Evolutionary conservation across 2,329 filamentous ascomycete genomes (phyloP), one percentile per base, ranked within the genome.

Genomic region (Alternaria metachromatica): DNA sequence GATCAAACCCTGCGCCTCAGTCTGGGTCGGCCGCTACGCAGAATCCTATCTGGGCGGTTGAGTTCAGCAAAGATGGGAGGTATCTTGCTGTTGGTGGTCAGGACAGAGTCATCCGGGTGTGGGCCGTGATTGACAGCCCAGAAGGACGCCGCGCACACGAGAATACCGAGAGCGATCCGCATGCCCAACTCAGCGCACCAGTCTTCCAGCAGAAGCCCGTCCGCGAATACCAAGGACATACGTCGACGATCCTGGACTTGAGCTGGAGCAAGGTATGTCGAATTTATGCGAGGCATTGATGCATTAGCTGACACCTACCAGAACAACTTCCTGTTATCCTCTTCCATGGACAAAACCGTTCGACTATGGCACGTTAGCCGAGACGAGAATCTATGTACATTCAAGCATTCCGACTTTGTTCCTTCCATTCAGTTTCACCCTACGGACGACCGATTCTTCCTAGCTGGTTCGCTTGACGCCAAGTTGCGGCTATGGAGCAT

Each of bases 281-380:
- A 6, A 13, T 10, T 54, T 12, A 13, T 12, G 3, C 5, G 28
- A 21, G 44, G 3, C 23, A 2, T 10, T 9, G 2, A 12, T 13
- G n/a, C 28, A 25, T 15, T 5, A 41, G 44, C 58, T 61, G 30
- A 66, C 49, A 33, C 13, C 0, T 6, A 10, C 3, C 46, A 87
- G 85, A 99, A 99, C 81, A 97, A 97, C 78, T 99, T 99, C 72
- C 81, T 99, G 26, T 85, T 99, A 15, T 97, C 95, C 4, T 96
- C 94, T 0, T 97, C 94, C 0, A 97, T 98, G 94, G 96, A 99
- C 78, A 97, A 97, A 83, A 97, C 94, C 0, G 96, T 99, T 12
- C 88, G 93, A 13, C 81, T 99, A 51, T 99, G 96, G 95, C 96
- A 99, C 80, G 86, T 96, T 66, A 95, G 88, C 76, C 87, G 95